Evolutionary conservation across 805 yeast genomes (phyloP).

Genomic region (Schwanniomyces occidentalis): DNA sequence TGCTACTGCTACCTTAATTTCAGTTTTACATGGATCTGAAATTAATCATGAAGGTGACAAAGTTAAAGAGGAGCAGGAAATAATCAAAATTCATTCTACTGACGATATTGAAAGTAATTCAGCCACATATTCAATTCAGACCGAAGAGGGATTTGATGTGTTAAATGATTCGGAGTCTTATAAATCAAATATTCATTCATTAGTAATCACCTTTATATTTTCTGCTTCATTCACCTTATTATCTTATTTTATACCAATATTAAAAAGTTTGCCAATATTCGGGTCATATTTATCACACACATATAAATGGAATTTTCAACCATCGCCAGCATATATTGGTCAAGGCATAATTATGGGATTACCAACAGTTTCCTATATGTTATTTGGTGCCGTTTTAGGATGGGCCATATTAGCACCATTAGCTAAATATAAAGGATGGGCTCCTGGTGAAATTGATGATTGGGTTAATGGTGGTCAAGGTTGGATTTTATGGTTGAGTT

Average conservation of each 20-base stretch:
- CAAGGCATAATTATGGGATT: conserved; percentile 98
- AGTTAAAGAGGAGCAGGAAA: conserved; percentile 1
- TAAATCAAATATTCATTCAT: conserved; percentile 57
- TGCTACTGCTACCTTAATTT: conserved; percentile 91
- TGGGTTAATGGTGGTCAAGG: conserved; percentile 96
- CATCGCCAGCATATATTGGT: conserved; percentile 96
- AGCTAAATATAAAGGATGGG: conserved; percentile 74
- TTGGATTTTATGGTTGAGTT: conserved; percentile 93
- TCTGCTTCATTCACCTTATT: conserved; percentile 73
- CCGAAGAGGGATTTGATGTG: not conserved
- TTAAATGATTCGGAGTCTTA: conserved; percentile 24
- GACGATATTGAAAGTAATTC: conserved; percentile 1
- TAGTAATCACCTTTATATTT: conserved; percentile 59
- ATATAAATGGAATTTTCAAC: conserved; percentile 87
- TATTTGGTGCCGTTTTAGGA: conserved; percentile 84
- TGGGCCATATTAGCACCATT: conserved; percentile 92
- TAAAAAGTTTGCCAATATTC: conserved; percentile 72
- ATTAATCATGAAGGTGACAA: conserved; percentile 36
- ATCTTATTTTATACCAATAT: conserved; percentile 71
- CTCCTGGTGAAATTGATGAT: conserved; percentile 84
- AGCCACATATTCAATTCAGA: not conserved
- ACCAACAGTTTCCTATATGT: conserved; percentile 87
- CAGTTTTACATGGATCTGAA: conserved; percentile 78
- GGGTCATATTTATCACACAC: conserved; percentile 60
- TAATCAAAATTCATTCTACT: not conserved